Percentiles rank a stretch among this genome's conserved stretches.
Evolutionary conservation across 2,329 filamentous ascomycete species (phyloP).

Genomic region (Phyllosticta citribraziliensis): DNA sequence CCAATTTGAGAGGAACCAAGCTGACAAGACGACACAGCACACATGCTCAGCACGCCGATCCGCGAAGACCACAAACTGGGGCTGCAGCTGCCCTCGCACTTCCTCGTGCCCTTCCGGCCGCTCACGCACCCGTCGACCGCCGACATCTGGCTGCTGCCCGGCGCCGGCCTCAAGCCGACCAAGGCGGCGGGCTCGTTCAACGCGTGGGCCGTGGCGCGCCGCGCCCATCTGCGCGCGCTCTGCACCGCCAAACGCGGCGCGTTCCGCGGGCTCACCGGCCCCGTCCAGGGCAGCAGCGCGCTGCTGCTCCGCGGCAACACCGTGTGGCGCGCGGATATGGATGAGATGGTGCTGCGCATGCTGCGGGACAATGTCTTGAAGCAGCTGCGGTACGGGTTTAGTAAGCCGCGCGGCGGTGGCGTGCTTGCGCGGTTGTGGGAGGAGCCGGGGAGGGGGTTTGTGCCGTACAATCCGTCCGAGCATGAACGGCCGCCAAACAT

Average conservation of each 20-base stretch:
- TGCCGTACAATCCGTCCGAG: neutral
- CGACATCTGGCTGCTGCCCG: conserved; percentile 48
- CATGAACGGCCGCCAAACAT: no score
- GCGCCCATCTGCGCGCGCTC: neutral
- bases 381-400: conserved; percentile 27
- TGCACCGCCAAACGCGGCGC: no score
- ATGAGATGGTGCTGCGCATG: conserved; percentile 29
- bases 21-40: conserved; percentile 35
- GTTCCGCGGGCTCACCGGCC: conserved; percentile 19
- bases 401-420: conserved; percentile 14
- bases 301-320: conserved; percentile 21
- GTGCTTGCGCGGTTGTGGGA: neutral
- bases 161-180: conserved; percentile 1
- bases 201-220: neutral
- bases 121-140: conserved; percentile 45
- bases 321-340: conserved; percentile 41
- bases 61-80: conserved; percentile 46
- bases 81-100: conserved; percentile 46
- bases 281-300: conserved; percentile 24
- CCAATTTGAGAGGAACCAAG: neutral
- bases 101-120: conserved; percentile 53
- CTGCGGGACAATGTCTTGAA: conserved; percentile 28
- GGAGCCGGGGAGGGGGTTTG: neutral
- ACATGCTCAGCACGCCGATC: conserved; percentile 50
- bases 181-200: neutral